Base-by-base conservation (phyloP, 495 filamentous ascomycete genomes). In the Poronia punctata region DNA sequence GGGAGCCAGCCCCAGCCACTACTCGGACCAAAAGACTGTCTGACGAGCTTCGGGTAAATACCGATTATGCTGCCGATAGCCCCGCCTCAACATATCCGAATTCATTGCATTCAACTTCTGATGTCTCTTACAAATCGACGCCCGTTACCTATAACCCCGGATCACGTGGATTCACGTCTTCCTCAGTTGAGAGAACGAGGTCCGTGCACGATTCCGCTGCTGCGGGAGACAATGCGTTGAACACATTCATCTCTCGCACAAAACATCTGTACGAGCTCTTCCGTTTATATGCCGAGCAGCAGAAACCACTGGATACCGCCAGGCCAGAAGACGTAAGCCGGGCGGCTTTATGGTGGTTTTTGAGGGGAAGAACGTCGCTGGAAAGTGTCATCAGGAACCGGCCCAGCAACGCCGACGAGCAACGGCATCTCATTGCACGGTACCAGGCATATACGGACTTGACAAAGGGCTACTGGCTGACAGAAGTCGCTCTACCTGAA, bases 321-420 rank as follows among this genome's bases (percentile, higher is more conserved):
- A 70, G 70, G 6, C 67, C 75, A 2, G 62, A 74, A 14, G 76
- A 87, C 51, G 79, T 88, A 68, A 67, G 84, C 9, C 67, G 81
- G 43, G 81, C 77, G 30, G 78, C 77, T 12, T 57, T 83, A 2
- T 95, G 88, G 88, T 95, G 88, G 88, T 94, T 94, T 51, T 53
- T 93, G 43, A 78, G 72, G 24, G 88, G 86, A 37, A 78, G 86
- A 48, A 71, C 77, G 31, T 72, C 75, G 5, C 65, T 94, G 33
- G 88, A 95, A 62, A 64, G 62, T 7, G 71, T 79, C 40, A 79
- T 88, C 31, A 74, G 84, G 39, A 73, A 75, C 23, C 74, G 73
- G 6, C 73, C 80, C 7, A 52, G 69, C 1, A 68, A 60, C 20
- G 59, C 76, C 1, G 66, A 66, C 12, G 67, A 67, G 10, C 45